Evolutionary conservation across 768 basidiomycete species (phyloP).

Genomic region (Tricholoma terreum): DNA sequence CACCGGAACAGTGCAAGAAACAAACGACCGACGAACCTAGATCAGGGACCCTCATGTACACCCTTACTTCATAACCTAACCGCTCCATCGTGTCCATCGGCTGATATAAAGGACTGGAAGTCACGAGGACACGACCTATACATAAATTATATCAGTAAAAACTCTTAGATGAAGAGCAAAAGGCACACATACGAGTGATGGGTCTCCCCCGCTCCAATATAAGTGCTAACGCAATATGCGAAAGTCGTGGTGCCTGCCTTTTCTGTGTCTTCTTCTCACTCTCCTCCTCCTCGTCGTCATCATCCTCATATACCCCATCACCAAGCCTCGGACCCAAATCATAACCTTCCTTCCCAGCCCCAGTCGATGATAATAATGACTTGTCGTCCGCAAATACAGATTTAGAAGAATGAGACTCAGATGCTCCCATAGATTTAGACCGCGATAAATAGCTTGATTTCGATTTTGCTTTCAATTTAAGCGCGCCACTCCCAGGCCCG

Average conservation of each 20-base stretch:
- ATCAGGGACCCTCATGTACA: conserved; percentile 72
- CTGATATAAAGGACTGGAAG: conserved; percentile 83
- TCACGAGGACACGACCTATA: conserved; percentile 63
- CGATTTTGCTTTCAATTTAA: not conserved
- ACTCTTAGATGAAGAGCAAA: not conserved
- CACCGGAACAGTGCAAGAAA: not conserved
- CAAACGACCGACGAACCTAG: conserved; percentile 30
- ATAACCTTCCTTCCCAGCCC: not conserved
- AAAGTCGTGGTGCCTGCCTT: conserved; percentile 45
- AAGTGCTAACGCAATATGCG: conserved; percentile 73
- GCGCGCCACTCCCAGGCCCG: too few species aligned
- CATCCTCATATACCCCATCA: not conserved
- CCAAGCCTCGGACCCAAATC: not conserved
- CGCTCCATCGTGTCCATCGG: conserved; percentile 69
- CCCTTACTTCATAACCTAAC: conserved; percentile 71
- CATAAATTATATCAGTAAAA: not conserved
- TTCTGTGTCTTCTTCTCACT: conserved; percentile 16
- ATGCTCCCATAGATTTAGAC: not conserved
- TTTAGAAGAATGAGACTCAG: conserved; percentile 3
- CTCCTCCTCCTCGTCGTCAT: not conserved
- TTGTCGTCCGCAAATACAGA: conserved; percentile 1
- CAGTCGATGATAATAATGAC: not conserved
- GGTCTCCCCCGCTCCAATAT: conserved; percentile 81
- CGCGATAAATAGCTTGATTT: not conserved
- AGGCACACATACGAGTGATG: conserved; percentile 46